Evolutionary conservation across 768 basidiomycete genomes (phyloP), one percentile per base, ranked within the genome.

Genomic region (Galerina marginata): DNA sequence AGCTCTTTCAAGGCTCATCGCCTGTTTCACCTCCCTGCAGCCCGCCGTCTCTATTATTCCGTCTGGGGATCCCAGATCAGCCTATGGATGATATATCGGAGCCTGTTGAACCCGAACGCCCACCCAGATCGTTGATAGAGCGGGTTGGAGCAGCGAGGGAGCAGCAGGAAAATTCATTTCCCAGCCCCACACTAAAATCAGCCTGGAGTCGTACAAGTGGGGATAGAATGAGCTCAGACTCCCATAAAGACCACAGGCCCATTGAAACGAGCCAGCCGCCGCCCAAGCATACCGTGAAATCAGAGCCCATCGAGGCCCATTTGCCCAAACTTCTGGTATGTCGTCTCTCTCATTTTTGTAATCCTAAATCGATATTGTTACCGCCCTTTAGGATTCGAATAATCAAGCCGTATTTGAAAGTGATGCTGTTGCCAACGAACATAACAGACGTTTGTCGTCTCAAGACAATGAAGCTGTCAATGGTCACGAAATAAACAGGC

Each of bases 81-180:
- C 20, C 20, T 20, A 20, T 20, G 38, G 47, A 53, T 44, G 2
- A 9, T 12, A 10, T n/a, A 25, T 7, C 15, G 38, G 56, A 57
- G 25, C 9, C 26, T 38, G 37, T 26, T 11, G 56, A 57, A 9
- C 20, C 56, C 29, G 56, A 25, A 36, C 20, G 20, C 11, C 40
- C 37, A 11, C 40, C 44, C 15, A 59, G 52, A 45, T 52, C 58
- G 10, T 59, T 59, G 12, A 26, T 59, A 23, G 58, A 59, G 20
- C 58, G 58, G 12, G 39, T 59, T 16, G 50, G 48, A 42, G 36
- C n/a, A 38, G 23, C n/a, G 37, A 20, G 16, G 20, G 50, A 20
- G 36, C 52, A 26, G 39, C 39, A 37, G 44, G 43, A 45, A 45
- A 15, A 42, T 45, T 14, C 33, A 9, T 15, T 33, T 43, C 54